These are phyloP conservation scores for Populus nigra DNA, from an alignment of 345 rosid species.

Conservation along the genomic window DNA sequence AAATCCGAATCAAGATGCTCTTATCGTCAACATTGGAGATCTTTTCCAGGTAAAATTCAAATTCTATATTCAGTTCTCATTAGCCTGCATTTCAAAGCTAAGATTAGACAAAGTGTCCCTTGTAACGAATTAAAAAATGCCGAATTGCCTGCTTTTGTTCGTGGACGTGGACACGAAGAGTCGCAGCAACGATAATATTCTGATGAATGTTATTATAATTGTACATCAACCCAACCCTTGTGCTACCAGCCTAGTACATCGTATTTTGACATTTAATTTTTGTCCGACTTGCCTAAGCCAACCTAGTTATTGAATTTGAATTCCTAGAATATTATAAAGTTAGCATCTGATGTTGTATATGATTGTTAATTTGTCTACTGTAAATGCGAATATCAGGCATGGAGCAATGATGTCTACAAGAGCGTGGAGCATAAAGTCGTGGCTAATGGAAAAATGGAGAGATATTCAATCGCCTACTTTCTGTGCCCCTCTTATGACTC, in stretches of 20 bases:
- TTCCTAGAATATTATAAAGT: not conserved
- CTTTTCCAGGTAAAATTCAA: slow-evolving; percentile 52
- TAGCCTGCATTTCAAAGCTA: not conserved
- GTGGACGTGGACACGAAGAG: not conserved
- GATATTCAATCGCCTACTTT: slow-evolving; percentile 63
- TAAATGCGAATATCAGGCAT: slow-evolving; percentile 41
- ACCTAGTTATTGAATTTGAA: not conserved
- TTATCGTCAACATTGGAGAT: slow-evolving; percentile 71
- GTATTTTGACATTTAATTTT: not conserved
- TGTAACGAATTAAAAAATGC: not conserved
- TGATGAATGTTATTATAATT: not conserved
- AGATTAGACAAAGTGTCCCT: not conserved
- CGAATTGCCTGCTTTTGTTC: not conserved
- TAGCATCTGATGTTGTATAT: not conserved
- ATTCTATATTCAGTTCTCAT: not conserved
- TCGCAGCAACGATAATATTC: not conserved
- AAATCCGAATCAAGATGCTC: slow-evolving; percentile 60
- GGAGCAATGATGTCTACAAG: slow-evolving; percentile 65
- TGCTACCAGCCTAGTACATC: not conserved
- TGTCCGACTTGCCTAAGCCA: not conserved
- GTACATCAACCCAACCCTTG: not conserved
- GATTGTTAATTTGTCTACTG: not conserved
- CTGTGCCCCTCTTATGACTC: slow-evolving; percentile 62
- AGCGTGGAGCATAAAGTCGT: slow-evolving; percentile 66
- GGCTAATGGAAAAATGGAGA: slow-evolving; percentile 43